A percentile compares a stretch with the other conserved stretches of the same genome.
Conservation (phyloP, 441 rosid genomes). For the Croton laevigatus region DNA sequence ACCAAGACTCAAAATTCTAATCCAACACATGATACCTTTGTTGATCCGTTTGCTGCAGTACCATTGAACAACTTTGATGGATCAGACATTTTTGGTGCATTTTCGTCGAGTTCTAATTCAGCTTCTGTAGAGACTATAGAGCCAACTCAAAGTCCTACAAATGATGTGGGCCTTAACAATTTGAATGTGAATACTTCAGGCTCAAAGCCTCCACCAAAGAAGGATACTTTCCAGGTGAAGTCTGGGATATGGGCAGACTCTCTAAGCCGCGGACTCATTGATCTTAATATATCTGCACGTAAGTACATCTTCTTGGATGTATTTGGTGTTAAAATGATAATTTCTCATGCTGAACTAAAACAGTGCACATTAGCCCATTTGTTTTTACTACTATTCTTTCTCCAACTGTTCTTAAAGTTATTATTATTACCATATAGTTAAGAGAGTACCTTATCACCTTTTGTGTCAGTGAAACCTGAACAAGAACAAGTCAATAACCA, state of each 20-base stretch:
- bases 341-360: not conserved
- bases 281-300: slow-evolving; percentile 96
- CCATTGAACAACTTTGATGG: slow-evolving; percentile 76
- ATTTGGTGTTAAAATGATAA: not conserved
- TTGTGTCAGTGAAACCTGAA: too few species aligned
- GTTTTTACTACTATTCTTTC: too few species aligned
- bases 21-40: slow-evolving; percentile 33
- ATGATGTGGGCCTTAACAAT: slow-evolving; percentile 35
- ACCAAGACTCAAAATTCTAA: slow-evolving; percentile 37
- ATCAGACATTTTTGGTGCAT: slow-evolving; percentile 81
- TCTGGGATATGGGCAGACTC: slow-evolving; percentile 99
- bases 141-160: slow-evolving; percentile 38
- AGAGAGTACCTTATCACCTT: too few species aligned
- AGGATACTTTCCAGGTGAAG: slow-evolving; percentile 70
- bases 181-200: slow-evolving; percentile 37
- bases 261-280: slow-evolving; percentile 91
- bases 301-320: slow-evolving; percentile 38
- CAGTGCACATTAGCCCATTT: not conserved
- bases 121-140: slow-evolving; percentile 39
- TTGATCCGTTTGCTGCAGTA: slow-evolving; percentile 90
- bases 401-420: too few species aligned
- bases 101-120: slow-evolving; percentile 42
- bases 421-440: too few species aligned
- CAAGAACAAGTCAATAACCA: too few species aligned
- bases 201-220: slow-evolving; percentile 47